A percentile compares a stretch with the other conserved stretches of the same genome.
Evolutionary conservation across 331 rosid genomes (phyloP).

Genomic region (Spiraea crenata): DNA sequence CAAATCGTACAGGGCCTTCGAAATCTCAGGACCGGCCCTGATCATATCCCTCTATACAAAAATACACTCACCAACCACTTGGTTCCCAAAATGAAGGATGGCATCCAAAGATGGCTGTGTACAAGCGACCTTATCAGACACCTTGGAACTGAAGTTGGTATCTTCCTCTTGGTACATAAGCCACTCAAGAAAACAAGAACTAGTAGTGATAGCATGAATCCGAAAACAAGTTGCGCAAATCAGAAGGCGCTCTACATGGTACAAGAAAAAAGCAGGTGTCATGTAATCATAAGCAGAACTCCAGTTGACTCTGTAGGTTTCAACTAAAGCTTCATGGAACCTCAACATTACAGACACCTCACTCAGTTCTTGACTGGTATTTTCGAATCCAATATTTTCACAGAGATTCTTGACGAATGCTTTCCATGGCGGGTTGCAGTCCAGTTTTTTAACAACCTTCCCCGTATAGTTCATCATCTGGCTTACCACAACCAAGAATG

Average conservation of each 20-base stretch:
- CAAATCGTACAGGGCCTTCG: too few species aligned
- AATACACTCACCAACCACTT: conserved; percentile 24
- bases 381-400: conserved; percentile 8
- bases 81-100: conserved; percentile 10
- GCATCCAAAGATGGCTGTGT: not conserved
- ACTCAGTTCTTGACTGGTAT: not conserved
- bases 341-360: not conserved
- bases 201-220: conserved; percentile 8
- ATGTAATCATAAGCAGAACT: not conserved
- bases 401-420: conserved; percentile 30
- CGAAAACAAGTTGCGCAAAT: not conserved
- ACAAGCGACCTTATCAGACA: not conserved
- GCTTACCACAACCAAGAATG: too few species aligned
- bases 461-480: not conserved
- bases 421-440: conserved; percentile 36
- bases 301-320: not conserved
- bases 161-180: conserved; percentile 15
- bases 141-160: conserved; percentile 4
- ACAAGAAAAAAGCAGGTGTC: conserved; percentile 10
- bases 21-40: too few species aligned
- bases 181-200: conserved; percentile 17
- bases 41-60: conserved; percentile 8
- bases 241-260: conserved; percentile 15
- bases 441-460: conserved; percentile 14
- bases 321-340: conserved; percentile 7